phyloP scores from a whole-genome alignment of 192 early-diverging fungal species.

The Gigaspora rosea region DNA sequence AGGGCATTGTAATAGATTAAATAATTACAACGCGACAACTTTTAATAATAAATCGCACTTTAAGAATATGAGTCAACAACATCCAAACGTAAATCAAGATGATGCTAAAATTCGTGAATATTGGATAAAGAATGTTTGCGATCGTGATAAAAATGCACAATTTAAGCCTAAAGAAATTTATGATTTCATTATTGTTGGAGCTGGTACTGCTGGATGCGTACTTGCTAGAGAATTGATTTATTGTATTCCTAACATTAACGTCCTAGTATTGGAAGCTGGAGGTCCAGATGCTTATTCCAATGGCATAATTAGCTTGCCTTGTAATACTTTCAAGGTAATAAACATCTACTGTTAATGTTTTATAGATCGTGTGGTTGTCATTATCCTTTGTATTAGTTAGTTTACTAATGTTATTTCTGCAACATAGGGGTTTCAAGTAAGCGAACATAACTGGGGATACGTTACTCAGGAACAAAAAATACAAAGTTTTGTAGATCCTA shows the following conservation, averaged over 20 bases:
- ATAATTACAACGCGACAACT: too few relatives aligned
- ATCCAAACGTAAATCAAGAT: too few relatives aligned
- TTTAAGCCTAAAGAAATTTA: not conserved
- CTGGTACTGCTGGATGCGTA: not conserved
- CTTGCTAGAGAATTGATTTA: not conserved
- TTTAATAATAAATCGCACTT: too few relatives aligned
- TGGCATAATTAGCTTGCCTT: not conserved
- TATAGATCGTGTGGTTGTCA: not conserved
- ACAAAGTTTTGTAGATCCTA: not conserved
- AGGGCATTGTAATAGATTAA: too few relatives aligned
- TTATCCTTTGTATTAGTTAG: not conserved
- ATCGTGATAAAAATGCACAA: not conserved
- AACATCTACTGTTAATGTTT: not conserved
- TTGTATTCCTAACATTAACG: not conserved
- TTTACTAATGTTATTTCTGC: not conserved
- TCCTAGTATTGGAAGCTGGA: constrained; percentile 2
- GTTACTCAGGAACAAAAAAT: not conserved
- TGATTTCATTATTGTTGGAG: not conserved
- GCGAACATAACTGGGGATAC: not conserved
- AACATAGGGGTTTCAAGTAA: too few relatives aligned
- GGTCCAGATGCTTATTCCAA: not conserved
- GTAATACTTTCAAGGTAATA: not conserved
- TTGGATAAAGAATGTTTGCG: not conserved
- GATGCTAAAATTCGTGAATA: not conserved
- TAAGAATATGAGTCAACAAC: too few relatives aligned